Evolutionary conservation across 2,329 filamentous ascomycete genomes (phyloP).

Genomic region (Dactylonectria macrodidyma): DNA sequence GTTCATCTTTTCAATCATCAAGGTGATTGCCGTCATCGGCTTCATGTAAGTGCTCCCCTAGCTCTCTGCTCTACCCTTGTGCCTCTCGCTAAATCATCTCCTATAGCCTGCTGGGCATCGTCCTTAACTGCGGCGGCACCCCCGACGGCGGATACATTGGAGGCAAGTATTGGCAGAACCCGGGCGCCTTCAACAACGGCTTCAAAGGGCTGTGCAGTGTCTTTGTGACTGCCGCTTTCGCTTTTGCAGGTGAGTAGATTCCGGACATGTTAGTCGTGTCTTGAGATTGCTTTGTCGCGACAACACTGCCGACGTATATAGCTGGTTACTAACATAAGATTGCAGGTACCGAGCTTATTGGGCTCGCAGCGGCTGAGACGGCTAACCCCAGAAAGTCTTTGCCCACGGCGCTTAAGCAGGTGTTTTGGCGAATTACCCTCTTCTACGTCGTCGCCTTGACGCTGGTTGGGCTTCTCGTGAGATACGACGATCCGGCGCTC

Average conservation of each 20-base stretch:
- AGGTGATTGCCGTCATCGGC: slow-evolving; percentile 87
- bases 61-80: neutral
- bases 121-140: slow-evolving; percentile 87
- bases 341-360: slow-evolving; percentile 82
- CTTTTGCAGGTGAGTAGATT: slow-evolving; percentile 71
- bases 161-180: slow-evolving; percentile 80
- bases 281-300: too few relatives aligned
- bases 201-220: slow-evolving; percentile 88
- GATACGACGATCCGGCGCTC: slow-evolving; percentile 77
- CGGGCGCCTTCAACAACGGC: slow-evolving; percentile 88
- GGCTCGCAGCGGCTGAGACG: slow-evolving; percentile 83
- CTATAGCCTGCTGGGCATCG: slow-evolving; percentile 82
- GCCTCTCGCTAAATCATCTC: slow-evolving; percentile 31
- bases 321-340: slow-evolving; percentile 49
- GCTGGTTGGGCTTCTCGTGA: slow-evolving; percentile 86
- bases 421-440: slow-evolving; percentile 93
- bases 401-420: slow-evolving; percentile 90
- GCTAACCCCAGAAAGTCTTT: slow-evolving; percentile 86
- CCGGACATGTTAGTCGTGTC: too few relatives aligned
- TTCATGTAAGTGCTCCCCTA: slow-evolving; percentile 79
- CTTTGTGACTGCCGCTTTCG: slow-evolving; percentile 83
- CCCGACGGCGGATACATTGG: slow-evolving; percentile 84
- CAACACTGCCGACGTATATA: too few relatives aligned
- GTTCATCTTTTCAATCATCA: slow-evolving; percentile 89
- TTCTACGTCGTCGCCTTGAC: slow-evolving; percentile 91